Base-by-base conservation (phyloP, 257 asterid species). In the Rubia yunnanensis region DNA sequence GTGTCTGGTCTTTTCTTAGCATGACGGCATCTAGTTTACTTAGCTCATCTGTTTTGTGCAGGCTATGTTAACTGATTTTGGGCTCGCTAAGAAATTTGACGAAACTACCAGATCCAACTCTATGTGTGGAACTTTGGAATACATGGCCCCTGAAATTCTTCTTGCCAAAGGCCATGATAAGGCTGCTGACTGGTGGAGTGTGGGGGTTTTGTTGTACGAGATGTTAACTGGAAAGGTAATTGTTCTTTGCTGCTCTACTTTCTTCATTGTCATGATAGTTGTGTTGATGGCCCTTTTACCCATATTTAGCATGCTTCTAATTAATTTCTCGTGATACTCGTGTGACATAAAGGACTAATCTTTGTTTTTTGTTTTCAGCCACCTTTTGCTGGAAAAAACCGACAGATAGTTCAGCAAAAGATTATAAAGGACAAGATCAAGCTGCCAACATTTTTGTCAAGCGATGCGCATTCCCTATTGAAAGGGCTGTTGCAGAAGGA, bases 121-220 rank as follows among this genome's bases (percentile, higher is more conserved):
- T 17, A 73, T 84, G 95, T 86, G 95, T 62, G 96, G 96, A 68
- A 88, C 96, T 10, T 34, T 80, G 1, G 96, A 88, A 75, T 88
- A 88, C 71, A 88, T 88, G 96, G 86, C 96, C 24, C 96, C 96
- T 57, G 96, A 88, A 82, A 86, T 88, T 72, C 64, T 84, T 72
- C 78, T 75, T 15, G 89, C 88, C 46, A 85, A 83, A 70, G 96
- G 96, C 44, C 92, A 88, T 69, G 86, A 88, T 57, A 86, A 88
- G 80, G 88, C 90, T 65, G 96, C 95, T 22, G 96, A 88, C 70
- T 86, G 96, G 96, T 88, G 95, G 96, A 88, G 96, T 41, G 82
- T 86, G 57, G 96, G 96, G 30, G 72, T 88, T 61, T 81, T 88
- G 69, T 75, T 88, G 76, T 88, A 77, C 49, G 96, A 88, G 76